phyloP scores from a whole-genome alignment of 2,329 filamentous ascomycete genomes.

The Fusarium begoniae region DNA sequence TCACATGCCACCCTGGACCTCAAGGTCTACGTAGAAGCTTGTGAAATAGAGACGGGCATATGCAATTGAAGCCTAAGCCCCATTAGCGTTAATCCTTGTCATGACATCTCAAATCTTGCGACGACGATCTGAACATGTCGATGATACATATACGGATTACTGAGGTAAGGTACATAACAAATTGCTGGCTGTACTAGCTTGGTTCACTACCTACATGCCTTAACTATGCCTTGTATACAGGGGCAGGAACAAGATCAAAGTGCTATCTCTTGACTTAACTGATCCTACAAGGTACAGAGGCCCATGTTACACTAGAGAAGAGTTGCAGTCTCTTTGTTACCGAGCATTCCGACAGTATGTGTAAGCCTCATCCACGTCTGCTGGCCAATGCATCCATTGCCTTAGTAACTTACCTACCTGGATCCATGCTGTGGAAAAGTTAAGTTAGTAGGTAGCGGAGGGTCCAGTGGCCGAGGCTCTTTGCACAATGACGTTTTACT shows the following conservation, averaged over 20 bases:
- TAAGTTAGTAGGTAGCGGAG: neutral
- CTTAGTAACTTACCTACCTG: neutral
- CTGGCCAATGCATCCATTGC: neutral
- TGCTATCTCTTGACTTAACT: neutral
- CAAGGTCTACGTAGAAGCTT: neutral
- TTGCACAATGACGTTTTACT: constrained; percentile 25
- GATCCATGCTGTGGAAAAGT: neutral
- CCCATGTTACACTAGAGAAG: neutral
- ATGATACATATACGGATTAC: neutral
- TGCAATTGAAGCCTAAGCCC: neutral
- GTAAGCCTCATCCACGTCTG: constrained; percentile 15
- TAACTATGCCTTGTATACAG: neutral
- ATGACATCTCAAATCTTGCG: neutral
- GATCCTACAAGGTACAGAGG: neutral
- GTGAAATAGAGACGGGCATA: neutral
- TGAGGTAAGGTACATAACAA: neutral
- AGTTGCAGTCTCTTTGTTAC: neutral
- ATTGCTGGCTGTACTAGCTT: neutral
- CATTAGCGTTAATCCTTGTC: neutral
- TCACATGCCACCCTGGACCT: neutral
- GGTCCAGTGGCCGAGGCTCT: neutral
- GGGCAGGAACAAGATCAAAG: neutral
- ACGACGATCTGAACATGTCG: neutral
- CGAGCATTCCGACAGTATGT: constrained; percentile 20
- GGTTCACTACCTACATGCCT: neutral